A percentile compares a stretch with the other conserved stretches of the same genome.
Evolutionary conservation across 306 rosid genomes (phyloP).

Genomic region (Canavalia ensiformis): DNA sequence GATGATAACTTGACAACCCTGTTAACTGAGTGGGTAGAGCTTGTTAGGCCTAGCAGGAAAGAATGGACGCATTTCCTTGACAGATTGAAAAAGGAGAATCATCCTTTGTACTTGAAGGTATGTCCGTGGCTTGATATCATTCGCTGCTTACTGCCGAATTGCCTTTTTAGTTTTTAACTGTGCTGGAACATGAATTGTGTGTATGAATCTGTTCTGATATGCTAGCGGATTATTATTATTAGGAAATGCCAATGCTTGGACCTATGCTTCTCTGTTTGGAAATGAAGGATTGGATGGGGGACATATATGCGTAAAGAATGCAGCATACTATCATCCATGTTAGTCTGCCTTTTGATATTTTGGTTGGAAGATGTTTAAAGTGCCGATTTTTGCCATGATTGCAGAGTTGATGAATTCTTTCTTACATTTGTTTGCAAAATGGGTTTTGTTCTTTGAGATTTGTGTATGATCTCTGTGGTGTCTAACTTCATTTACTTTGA

Average conservation of each 20-base stretch:
- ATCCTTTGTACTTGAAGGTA: constrained; percentile 73
- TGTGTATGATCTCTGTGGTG: neutral
- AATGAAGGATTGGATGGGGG: constrained; percentile 9
- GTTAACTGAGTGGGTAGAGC: constrained; percentile 82
- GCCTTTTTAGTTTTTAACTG: neutral
- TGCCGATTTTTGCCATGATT: neutral
- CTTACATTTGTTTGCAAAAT: constrained; percentile 4
- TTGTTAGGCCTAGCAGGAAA: constrained; percentile 74
- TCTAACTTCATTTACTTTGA: neutral
- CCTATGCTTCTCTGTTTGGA: neutral
- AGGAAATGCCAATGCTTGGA: constrained; percentile 22
- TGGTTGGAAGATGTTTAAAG: constrained; percentile 11
- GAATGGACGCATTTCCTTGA: constrained; percentile 86
- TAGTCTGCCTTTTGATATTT: neutral
- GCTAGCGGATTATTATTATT: constrained; percentile 31
- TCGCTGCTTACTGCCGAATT: too few species aligned
- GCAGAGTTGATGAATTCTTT: constrained; percentile 3
- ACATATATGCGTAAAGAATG: neutral
- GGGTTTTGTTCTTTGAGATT: constrained; percentile 11
- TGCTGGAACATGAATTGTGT: constrained; percentile 22
- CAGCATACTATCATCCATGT: neutral
- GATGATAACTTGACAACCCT: constrained; percentile 58
- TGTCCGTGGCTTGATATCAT: constrained; percentile 16
- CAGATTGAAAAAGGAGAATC: constrained; percentile 67
- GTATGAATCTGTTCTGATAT: constrained; percentile 10